Percentiles rank a stretch among this genome's conserved stretches.
phyloP scores from a whole-genome alignment of 2,329 filamentous ascomycete genomes.

The Aspergillus tanneri region DNA sequence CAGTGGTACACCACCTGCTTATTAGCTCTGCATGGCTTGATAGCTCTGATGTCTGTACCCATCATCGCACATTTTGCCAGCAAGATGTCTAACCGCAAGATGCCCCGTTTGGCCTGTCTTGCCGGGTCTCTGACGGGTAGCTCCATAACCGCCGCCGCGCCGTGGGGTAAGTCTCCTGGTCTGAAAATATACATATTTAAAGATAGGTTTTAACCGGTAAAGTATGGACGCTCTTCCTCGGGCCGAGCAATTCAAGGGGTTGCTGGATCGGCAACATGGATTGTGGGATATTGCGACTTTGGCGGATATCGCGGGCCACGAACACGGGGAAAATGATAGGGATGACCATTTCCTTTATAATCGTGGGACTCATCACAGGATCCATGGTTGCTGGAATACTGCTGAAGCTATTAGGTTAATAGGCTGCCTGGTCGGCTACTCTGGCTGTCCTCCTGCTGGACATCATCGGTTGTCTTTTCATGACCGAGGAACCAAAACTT shows the following conservation, averaged over 20 bases:
- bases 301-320: slow-evolving; percentile 27
- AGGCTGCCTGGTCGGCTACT: slow-evolving; percentile 30
- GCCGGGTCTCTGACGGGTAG: slow-evolving; percentile 28
- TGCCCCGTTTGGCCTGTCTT: slow-evolving; percentile 27
- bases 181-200: background rate
- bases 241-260: slow-evolving; percentile 32
- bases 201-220: background rate
- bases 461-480: slow-evolving; percentile 28
- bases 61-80: slow-evolving; percentile 32
- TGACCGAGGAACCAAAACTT: slow-evolving; percentile 25
- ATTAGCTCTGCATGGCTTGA: slow-evolving; percentile 27
- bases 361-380: slow-evolving; percentile 28
- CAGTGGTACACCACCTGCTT: slow-evolving; percentile 27
- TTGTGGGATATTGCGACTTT: slow-evolving; percentile 32
- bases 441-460: slow-evolving; percentile 29
- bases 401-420: slow-evolving; percentile 32
- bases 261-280: slow-evolving; percentile 32
- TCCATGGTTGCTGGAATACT: slow-evolving; percentile 30
- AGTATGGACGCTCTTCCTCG: slow-evolving; percentile 27
- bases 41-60: slow-evolving; percentile 24
- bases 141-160: slow-evolving; percentile 22
- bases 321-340: slow-evolving; percentile 29
- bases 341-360: slow-evolving; percentile 25
- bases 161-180: slow-evolving; percentile 16
- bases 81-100: slow-evolving; percentile 24